These are phyloP conservation scores for Colletotrichum plurivorum DNA, from an alignment of 2,329 filamentous ascomycete genomes.

Conservation along the genomic window DNA sequence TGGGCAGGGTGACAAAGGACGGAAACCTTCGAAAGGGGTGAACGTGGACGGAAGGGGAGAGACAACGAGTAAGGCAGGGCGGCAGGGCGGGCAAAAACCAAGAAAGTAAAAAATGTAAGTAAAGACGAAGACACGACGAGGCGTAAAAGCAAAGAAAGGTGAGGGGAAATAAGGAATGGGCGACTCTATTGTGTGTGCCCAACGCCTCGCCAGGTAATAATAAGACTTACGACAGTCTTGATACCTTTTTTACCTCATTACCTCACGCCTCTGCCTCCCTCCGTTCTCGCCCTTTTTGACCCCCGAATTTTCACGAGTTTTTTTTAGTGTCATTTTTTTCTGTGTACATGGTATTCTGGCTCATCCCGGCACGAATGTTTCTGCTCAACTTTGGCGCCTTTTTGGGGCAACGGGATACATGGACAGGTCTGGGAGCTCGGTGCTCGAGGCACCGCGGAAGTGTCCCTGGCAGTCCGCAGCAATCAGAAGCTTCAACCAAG, in stretches of 20 bases:
- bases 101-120: constrained; percentile 1
- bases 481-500: constrained; percentile 33
- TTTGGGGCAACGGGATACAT: constrained; percentile 19
- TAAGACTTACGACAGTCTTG: too few species aligned
- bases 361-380: constrained; percentile 37
- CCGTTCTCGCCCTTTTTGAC: constrained; percentile 1
- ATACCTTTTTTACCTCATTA: too few species aligned
- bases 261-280: background rate
- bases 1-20: constrained; percentile 20
- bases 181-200: constrained; percentile 10
- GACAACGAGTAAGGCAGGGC: constrained; percentile 25
- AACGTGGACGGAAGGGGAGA: constrained; percentile 6
- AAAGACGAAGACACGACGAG: background rate
- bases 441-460: constrained; percentile 38
- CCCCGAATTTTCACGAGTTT: background rate
- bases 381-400: constrained; percentile 29
- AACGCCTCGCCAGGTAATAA: background rate
- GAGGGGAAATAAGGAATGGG: constrained; percentile 21
- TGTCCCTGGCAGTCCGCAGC: constrained; percentile 34
- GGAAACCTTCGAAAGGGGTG: constrained; percentile 17
- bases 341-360: constrained; percentile 8
- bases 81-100: constrained; percentile 5
- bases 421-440: constrained; percentile 37
- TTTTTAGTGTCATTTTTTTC: background rate
- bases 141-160: constrained; percentile 9